Conservation (phyloP, 2,329 filamentous ascomycete genomes). For the Phyllosticta citribraziliensis region DNA sequence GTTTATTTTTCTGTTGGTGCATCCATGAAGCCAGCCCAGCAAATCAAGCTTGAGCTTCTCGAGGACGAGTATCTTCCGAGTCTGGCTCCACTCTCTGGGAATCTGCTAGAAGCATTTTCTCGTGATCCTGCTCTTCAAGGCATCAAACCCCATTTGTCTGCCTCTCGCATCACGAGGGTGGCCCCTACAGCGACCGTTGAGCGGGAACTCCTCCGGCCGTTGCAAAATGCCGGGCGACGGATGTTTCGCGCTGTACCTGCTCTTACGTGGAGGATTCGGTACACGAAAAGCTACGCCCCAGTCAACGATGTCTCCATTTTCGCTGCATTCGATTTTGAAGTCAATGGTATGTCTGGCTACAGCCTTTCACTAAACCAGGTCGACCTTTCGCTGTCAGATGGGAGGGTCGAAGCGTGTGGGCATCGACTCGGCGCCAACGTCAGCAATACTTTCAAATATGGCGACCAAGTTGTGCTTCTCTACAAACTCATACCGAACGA, state of each 20-base stretch:
- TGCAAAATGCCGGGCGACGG: slow-evolving; percentile 54
- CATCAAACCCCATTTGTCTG: slow-evolving; percentile 57
- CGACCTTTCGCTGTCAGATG: slow-evolving; percentile 47
- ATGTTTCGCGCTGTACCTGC: slow-evolving; percentile 57
- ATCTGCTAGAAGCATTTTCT: slow-evolving; percentile 66
- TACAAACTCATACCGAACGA: slow-evolving; percentile 51
- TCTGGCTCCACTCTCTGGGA: slow-evolving; percentile 58
- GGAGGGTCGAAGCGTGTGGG: slow-evolving; percentile 44
- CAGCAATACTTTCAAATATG: slow-evolving; percentile 54
- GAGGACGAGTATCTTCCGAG: slow-evolving; percentile 59
- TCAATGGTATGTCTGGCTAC: slow-evolving; percentile 60
- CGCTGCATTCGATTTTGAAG: slow-evolving; percentile 63
- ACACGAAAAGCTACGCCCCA: slow-evolving; percentile 55
- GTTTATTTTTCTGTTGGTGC: slow-evolving; percentile 50
- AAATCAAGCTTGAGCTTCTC: slow-evolving; percentile 32
- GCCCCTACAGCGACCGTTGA: slow-evolving; percentile 53
- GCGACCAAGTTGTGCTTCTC: slow-evolving; percentile 66
- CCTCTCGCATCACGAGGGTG: slow-evolving; percentile 64
- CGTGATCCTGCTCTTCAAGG: slow-evolving; percentile 54
- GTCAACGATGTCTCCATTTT: slow-evolving; percentile 46
- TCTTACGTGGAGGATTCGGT: slow-evolving; percentile 62
- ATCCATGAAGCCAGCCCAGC: slow-evolving; percentile 46
- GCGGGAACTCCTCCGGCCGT: slow-evolving; percentile 52
- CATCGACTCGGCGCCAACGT: slow-evolving; percentile 39
- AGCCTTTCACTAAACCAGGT: slow-evolving; percentile 54